Percentiles rank a stretch among this genome's conserved stretches.
Conservation (phyloP, 495 filamentous ascomycete species). For the Choiromyces venosus region DNA sequence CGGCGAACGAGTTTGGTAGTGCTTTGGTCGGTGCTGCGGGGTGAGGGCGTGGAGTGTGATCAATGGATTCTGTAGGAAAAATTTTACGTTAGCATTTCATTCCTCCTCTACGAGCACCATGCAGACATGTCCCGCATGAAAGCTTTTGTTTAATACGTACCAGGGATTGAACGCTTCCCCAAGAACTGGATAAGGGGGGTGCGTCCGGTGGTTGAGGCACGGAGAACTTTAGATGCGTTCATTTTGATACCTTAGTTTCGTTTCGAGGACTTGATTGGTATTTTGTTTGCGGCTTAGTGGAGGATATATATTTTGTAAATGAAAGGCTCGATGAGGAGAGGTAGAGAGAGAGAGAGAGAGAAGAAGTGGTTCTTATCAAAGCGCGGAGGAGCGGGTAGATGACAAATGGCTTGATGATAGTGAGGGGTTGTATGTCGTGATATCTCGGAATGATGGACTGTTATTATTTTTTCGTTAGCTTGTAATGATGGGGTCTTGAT, state of each 20-base stretch:
- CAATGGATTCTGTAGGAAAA: constrained; percentile 54
- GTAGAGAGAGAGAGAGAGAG: background rate
- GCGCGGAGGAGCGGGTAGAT: background rate
- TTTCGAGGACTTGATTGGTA: background rate
- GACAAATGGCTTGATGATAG: background rate
- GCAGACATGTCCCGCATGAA: constrained; percentile 5
- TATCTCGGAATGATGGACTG: background rate
- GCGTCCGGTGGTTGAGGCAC: constrained; percentile 57
- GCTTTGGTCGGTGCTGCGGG: constrained; percentile 49
- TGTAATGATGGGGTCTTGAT: background rate
- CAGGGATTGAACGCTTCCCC: constrained; percentile 74
- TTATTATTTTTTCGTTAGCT: background rate
- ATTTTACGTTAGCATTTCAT: constrained; percentile 20
- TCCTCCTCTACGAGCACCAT: constrained; percentile 3
- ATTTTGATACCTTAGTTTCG: constrained; percentile 46
- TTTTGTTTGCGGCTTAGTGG: background rate
- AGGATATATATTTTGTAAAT: background rate
- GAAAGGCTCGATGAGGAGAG: background rate
- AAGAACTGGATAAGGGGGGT: constrained; percentile 86
- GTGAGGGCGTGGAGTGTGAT: constrained; percentile 63
- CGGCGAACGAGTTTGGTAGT: constrained; percentile 63
- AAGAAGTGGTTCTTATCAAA: background rate
- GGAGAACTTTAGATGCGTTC: constrained; percentile 62
- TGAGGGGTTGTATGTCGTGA: background rate
- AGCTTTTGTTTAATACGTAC: constrained; percentile 51